These are phyloP conservation scores for Dendrobium officinale DNA, from an alignment of 106 monocot species.

Conservation along the genomic window DNA sequence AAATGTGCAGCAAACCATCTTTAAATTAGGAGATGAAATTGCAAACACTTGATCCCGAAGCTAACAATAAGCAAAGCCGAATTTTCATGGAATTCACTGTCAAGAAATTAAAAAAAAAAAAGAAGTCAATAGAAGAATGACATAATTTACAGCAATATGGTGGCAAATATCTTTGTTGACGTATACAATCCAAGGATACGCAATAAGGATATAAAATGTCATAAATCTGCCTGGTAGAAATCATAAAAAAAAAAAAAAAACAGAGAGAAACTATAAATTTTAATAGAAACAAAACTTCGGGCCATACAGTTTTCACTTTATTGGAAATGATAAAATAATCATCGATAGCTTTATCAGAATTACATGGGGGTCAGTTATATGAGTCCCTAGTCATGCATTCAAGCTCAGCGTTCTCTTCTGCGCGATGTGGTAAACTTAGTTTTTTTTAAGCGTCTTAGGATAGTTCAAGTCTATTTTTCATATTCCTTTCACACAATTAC, in stretches of 20 bases:
- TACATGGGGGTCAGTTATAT: not conserved
- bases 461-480: no score
- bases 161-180: not conserved
- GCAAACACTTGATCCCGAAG: constrained; percentile 3
- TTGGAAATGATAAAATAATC: not conserved
- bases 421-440: no score
- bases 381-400: no score
- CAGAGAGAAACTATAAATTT: not conserved
- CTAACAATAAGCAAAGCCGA: not conserved
- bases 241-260: not conserved
- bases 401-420: no score
- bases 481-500: no score
- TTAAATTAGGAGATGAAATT: constrained; percentile 7
- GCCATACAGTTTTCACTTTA: not conserved
- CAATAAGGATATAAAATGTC: no score
- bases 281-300: not conserved
- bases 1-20: constrained; percentile 5
- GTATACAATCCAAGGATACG: no score
- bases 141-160: not conserved
- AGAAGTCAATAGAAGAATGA: not conserved
- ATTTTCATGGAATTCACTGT: not conserved
- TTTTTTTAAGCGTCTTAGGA: no score
- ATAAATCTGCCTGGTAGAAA: not conserved
- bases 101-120: not conserved
- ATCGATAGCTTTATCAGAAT: not conserved